Evolutionary conservation across 2,329 filamentous ascomycete species (phyloP).

Genomic region (Whalleya microplaca): DNA sequence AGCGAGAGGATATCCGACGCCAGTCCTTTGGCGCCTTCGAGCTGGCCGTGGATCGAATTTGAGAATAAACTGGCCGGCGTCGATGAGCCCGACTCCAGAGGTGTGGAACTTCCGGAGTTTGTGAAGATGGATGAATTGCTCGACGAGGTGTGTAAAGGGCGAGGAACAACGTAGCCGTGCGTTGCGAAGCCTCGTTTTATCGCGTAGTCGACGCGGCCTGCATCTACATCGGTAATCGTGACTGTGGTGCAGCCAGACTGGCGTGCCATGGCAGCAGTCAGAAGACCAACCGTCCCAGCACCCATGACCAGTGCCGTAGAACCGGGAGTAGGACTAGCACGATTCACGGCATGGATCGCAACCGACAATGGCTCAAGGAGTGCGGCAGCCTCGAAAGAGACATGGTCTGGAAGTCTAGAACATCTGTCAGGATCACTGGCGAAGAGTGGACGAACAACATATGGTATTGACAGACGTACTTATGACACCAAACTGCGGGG

Average conservation of each 20-base stretch:
- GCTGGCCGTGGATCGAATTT: conserved; percentile 48
- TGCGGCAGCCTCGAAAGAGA: conserved; percentile 63
- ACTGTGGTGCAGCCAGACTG: conserved; percentile 63
- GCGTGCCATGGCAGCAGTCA: conserved; percentile 65
- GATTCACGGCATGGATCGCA: conserved; percentile 63
- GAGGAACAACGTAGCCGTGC: conserved; percentile 59
- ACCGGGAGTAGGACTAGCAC: conserved; percentile 54
- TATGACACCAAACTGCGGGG: conserved; percentile 65
- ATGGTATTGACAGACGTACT: conserved; percentile 44
- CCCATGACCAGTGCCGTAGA: conserved; percentile 66
- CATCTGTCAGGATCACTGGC: conserved; percentile 20
- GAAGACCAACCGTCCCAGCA: conserved; percentile 64
- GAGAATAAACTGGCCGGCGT: conserved; percentile 52
- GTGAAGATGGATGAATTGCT: conserved; percentile 48
- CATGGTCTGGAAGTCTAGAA: conserved; percentile 57
- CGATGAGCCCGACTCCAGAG: conserved; percentile 43
- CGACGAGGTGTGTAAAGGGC: conserved; percentile 46
- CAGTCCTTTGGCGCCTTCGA: conserved; percentile 54
- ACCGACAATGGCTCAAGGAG: conserved; percentile 66
- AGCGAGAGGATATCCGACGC: conserved; percentile 54
- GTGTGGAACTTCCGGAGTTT: conserved; percentile 53
- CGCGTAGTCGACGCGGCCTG: conserved; percentile 63
- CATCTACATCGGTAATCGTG: conserved; percentile 64
- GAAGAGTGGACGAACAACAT: conserved; percentile 2
- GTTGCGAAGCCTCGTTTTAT: conserved; percentile 62